Base-by-base conservation (phyloP, 2,329 filamentous ascomycete species). In the Amylocarpus encephaloides region DNA sequence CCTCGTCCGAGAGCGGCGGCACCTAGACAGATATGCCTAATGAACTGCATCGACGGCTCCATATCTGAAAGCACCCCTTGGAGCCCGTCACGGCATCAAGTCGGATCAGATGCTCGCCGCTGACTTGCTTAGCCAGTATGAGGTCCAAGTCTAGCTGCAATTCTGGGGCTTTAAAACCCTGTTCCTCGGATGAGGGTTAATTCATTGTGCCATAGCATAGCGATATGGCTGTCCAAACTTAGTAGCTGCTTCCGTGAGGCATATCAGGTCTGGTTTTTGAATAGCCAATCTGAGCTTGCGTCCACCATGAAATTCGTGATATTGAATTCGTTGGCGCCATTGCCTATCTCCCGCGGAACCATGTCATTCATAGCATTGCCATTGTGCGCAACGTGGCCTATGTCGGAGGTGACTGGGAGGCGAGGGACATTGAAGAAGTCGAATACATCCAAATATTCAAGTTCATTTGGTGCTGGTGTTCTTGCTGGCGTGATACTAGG, bases 361-460 rank as follows among this genome's bases (percentile, higher is more conserved):
- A 64, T 46, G 60, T 67, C 54, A 55, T 65, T 54, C 48, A 49
- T 55, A 7, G 29, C 36, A 48, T 51, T 42, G 3, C 54, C 52
- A 45, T 57, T 59, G 2, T 40, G 51, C 48, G 54, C 57, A 29
- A 59, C 58, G 36, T 68, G 48, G 50, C 59, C 26, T 63, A 56
- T 29, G 43, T 66, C 15, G 42, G 59, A 43, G 29, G 70, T 70
- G 18, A 77, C 68, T 0, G 79, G 77, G 19, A 95, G 71, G 15
- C 89, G 75, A 1, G 91, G 91, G 49, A 94, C 82, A 64, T 95
- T 95, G 74, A 95, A 96, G 65, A 94, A 95, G 60, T 93, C 88
- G 65, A 96, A 95, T 0, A 95, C 87, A 61, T 95, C 90, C 2
- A 95, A 73, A 64, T 94, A 95, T 65, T 95, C 91, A 3, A 95